Percentiles rank a stretch among this genome's conserved stretches.
phyloP scores from a whole-genome alignment of 495 filamentous ascomycete species.

The Annulohypoxylon nitens region DNA sequence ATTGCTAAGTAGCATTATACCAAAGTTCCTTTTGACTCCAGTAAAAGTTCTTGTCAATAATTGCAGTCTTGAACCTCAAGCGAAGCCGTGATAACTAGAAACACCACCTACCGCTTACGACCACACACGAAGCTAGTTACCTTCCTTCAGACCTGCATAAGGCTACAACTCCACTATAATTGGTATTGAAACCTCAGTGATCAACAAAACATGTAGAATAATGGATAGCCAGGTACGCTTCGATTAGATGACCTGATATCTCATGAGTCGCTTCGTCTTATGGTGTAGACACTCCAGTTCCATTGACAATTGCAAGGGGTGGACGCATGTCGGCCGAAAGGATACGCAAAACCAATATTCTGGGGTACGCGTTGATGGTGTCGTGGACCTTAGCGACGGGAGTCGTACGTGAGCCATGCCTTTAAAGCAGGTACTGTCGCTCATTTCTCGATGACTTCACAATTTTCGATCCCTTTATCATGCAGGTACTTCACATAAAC shows the following conservation, averaged over 20 bases:
- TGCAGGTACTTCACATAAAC: neutral
- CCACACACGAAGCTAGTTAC: neutral
- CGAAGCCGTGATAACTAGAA: neutral
- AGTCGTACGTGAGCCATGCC: neutral
- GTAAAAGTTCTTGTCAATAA: neutral
- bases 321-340: neutral
- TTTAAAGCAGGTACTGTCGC: neutral
- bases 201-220: neutral
- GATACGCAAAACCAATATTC: neutral
- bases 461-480: neutral
- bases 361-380: neutral
- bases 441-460: neutral
- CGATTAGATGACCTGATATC: neutral
- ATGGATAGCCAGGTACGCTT: neutral
- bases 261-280: neutral
- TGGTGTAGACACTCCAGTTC: neutral
- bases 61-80: neutral
- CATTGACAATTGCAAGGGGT: neutral
- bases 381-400: neutral
- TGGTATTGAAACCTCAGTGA: neutral
- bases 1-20: neutral
- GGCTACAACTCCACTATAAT: neutral
- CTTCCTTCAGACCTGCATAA: neutral
- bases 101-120: slow-evolving; percentile 4
- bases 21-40: neutral